A percentile compares a stretch with the other conserved stretches of the same genome.
These are phyloP conservation scores for Quercus rubra DNA, from an alignment of 306 rosid genomes.

Conservation along the genomic window DNA sequence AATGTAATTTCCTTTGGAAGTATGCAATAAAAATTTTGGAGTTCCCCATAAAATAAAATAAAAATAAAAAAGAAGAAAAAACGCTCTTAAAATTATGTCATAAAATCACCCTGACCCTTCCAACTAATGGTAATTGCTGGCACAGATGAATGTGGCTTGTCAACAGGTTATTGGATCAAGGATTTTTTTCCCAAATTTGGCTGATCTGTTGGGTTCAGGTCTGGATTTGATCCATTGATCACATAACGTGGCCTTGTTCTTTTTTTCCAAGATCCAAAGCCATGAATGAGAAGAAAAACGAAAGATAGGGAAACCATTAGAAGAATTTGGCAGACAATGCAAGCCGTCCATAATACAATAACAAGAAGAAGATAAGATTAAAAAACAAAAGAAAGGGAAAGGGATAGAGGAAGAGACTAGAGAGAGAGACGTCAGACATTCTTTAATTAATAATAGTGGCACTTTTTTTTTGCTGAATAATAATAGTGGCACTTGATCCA, in stretches of 20 bases:
- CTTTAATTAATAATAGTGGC: not conserved
- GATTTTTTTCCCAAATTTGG: not conserved
- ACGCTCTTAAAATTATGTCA: no score
- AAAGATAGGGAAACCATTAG: constrained; percentile 5
- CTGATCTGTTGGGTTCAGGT: not conserved
- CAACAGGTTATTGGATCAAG: not conserved
- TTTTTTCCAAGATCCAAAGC: not conserved
- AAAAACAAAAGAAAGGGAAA: constrained; percentile 2
- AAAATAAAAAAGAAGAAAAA: no score
- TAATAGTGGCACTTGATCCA: constrained; percentile 22
- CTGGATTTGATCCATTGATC: not conserved
- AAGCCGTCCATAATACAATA: constrained; percentile 26
- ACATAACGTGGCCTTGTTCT: not conserved
- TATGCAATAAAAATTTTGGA: no score
- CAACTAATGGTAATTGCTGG: no score
- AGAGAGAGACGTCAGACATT: constrained; percentile 11
- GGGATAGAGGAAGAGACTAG: not conserved
- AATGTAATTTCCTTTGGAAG: no score
- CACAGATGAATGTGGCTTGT: not conserved
- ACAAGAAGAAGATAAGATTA: constrained; percentile 16
- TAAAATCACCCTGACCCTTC: no score
- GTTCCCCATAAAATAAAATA: no score
- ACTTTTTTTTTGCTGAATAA: no score
- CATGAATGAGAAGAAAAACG: not conserved
- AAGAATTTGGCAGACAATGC: not conserved